Conservation (phyloP, 192 early-diverging fungal species). For the Dissophora ornata region DNA sequence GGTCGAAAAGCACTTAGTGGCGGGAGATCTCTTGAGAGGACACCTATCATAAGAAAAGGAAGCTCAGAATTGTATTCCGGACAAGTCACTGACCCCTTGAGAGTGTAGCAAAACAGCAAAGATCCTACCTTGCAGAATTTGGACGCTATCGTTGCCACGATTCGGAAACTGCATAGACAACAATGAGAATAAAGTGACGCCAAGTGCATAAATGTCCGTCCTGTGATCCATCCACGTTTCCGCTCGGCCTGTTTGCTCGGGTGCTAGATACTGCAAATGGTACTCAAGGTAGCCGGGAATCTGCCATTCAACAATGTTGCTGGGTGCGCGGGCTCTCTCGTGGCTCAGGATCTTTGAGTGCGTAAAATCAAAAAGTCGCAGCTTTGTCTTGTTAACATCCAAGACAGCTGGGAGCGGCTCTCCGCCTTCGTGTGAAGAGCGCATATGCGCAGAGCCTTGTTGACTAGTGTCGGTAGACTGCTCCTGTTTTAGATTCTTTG, state of each 20-base stretch:
- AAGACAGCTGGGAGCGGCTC: neutral
- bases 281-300: constrained; percentile 46
- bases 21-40: constrained; percentile 39
- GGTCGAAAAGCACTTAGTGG: constrained; percentile 28
- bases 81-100: too few relatives aligned
- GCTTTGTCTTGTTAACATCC: constrained; percentile 40
- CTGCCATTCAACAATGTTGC: constrained; percentile 51
- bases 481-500: neutral
- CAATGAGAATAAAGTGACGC: constrained; percentile 37
- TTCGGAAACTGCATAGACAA: constrained; percentile 49
- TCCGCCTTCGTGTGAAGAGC: neutral
- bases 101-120: too few relatives aligned
- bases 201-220: constrained; percentile 49
- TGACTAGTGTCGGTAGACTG: too few relatives aligned
- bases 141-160: constrained; percentile 44
- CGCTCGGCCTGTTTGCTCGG: constrained; percentile 50
- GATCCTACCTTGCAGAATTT: constrained; percentile 50
- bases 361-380: constrained; percentile 44
- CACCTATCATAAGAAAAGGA: constrained; percentile 4
- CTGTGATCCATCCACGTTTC: constrained; percentile 54
- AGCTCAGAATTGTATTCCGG: too few relatives aligned
- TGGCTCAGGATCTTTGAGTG: constrained; percentile 51
- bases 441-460: too few relatives aligned
- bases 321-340: constrained; percentile 44
- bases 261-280: constrained; percentile 43